Evolutionary conservation across 2,329 filamentous ascomycete species (phyloP), one percentile per base, ranked within the genome.

Genomic region (Pseudocercospora pini-densiflorae): DNA sequence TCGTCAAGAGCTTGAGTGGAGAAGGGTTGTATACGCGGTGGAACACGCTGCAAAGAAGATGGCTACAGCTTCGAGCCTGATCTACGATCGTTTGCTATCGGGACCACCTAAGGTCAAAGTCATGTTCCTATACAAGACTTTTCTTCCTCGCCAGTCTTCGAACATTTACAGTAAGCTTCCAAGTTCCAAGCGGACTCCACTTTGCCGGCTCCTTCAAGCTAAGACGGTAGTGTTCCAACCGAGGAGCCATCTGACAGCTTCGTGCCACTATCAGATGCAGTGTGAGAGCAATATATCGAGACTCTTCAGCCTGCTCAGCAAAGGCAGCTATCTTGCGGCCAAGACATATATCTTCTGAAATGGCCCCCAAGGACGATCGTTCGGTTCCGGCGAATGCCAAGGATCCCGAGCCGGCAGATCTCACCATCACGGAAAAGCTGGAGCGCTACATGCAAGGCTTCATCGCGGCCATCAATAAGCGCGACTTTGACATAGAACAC

Each of bases 401-500:
- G 33, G 14, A 36, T 3, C 5, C 33, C 5, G 14, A 36, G 33
- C 33, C 14, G 10, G 31, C 10, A 33, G 31, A 33, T 33, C 31
- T 33, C 10, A 33, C 10, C 3, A 36, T 36, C 14, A 36, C 49
- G 19, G 49, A 54, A n/a, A 54, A 54, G 49, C n/a, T 54, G 24
- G 49, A 54, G 24, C 21, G 23, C 9, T 54, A 54, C 49, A 54
- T 54, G 49, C 59, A 60, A 27, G 54, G 27, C 14, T 57, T 68
- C 43, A 55, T 64, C 54, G 33, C 53, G 5, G 65, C 65, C 7
- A 61, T 64, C 43, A 68, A 68, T 23, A 51, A 43, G 2, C 51
- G 65, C 24, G 49, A 68, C 23, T 65, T 68, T 36, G 65, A 68
- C 14, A n/a, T 51, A 19, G 33, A 36, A 36, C 12, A 36, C 6